Conservation (phyloP, 495 filamentous ascomycete genomes). For the Penicillium lagena region DNA sequence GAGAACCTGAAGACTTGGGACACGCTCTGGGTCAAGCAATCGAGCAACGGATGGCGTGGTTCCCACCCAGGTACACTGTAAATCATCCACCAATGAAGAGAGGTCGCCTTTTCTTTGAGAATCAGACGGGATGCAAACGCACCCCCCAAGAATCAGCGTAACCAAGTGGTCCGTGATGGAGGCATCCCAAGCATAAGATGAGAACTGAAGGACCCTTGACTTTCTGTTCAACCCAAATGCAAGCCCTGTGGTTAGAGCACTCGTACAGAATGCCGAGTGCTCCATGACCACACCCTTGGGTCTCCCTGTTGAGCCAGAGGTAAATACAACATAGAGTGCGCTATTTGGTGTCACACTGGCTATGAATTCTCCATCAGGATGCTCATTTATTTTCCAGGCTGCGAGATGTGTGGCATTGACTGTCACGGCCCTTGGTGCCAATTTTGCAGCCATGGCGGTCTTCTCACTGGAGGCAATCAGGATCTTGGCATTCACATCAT, state of each 20-base stretch:
- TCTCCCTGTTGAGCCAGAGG: conserved; percentile 32
- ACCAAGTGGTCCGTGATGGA: conserved; percentile 27
- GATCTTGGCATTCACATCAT: conserved; percentile 10
- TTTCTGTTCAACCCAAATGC: not conserved
- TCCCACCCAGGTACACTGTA: no score
- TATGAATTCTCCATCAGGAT: not conserved
- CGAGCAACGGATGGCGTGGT: conserved; percentile 24
- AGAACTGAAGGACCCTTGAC: conserved; percentile 8
- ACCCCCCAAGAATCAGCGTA: conserved; percentile 27
- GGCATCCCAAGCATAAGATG: conserved; percentile 30
- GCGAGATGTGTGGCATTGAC: not conserved
- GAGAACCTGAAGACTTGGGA: conserved; percentile 23
- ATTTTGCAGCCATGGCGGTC: not conserved
- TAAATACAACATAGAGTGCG: conserved; percentile 31
- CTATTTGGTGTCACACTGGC: conserved; percentile 2
- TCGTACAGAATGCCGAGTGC: conserved; percentile 11
- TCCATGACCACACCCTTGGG: conserved; percentile 34
- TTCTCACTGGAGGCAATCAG: conserved; percentile 2
- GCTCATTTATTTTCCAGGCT: not conserved
- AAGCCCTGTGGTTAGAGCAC: conserved; percentile 13
- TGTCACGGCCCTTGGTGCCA: not conserved
- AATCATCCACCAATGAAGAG: no score
- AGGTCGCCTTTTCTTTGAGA: conserved; percentile 17
- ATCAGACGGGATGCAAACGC: conserved; percentile 32
- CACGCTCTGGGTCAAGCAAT: conserved; percentile 13